A percentile compares a stretch with the other conserved stretches of the same genome.
Conservation (phyloP, 352 stramenopile genomes). For the Halophytophthora polymorphica region DNA sequence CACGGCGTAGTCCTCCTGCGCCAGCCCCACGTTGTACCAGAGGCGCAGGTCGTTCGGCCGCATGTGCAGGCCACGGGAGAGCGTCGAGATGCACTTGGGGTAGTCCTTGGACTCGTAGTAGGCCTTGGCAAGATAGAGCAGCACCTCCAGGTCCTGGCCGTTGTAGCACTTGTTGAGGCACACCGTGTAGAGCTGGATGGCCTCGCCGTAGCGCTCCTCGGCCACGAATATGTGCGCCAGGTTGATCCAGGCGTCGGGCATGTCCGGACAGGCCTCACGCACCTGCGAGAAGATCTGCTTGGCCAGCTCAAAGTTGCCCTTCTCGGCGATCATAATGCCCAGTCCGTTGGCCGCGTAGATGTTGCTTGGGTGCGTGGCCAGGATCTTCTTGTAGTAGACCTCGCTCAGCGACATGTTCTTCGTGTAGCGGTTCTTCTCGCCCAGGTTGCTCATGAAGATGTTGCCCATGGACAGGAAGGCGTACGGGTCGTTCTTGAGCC, state of each 20-base stretch:
- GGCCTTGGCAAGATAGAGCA: conserved; percentile 85
- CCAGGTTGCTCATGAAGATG: conserved; percentile 98
- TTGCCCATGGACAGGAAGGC: conserved; percentile 96
- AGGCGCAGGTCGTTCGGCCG: conserved; percentile 74
- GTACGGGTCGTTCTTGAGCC: conserved; percentile 95
- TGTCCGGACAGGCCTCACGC: conserved; percentile 93
- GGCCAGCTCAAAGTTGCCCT: conserved; percentile 94
- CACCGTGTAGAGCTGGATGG: conserved; percentile 95
- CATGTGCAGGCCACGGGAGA: conserved; percentile 79
- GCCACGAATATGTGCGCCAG: conserved; percentile 96
- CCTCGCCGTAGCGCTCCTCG: conserved; percentile 94
- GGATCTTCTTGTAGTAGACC: conserved; percentile 96
- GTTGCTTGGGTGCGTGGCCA: conserved; percentile 91
- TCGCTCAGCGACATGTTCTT: conserved; percentile 95
- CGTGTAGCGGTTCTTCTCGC: conserved; percentile 93
- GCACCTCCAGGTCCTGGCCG: conserved; percentile 76
- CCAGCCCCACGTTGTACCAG: conserved; percentile 85
- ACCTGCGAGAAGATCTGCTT: conserved; percentile 97
- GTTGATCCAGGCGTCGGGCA: conserved; percentile 96
- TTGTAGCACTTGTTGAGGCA: conserved; percentile 90
- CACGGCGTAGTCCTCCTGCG: conserved; percentile 86
- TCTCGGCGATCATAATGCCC: conserved; percentile 97
- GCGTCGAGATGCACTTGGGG: conserved; percentile 80
- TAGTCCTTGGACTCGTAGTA: conserved; percentile 90
- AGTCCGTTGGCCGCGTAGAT: conserved; percentile 97